A percentile compares a stretch with the other conserved stretches of the same genome.
Evolutionary conservation across 495 filamentous ascomycete species (phyloP).

Genomic region (Trichoderma erinaceum): DNA sequence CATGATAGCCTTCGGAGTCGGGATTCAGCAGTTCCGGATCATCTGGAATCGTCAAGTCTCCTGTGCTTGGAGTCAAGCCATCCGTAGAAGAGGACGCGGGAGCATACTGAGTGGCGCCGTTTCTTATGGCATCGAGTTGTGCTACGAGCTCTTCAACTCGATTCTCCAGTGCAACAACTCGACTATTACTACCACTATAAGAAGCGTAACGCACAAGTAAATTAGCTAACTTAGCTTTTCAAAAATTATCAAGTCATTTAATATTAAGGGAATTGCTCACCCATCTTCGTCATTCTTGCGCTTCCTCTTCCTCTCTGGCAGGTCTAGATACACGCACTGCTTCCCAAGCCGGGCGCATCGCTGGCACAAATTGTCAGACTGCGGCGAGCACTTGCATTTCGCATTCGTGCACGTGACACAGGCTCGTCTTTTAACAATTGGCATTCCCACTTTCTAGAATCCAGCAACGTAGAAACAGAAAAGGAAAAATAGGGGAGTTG

Average conservation of each 20-base stretch:
- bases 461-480: not conserved
- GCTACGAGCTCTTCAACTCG: conserved; percentile 5
- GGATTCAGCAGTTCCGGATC: not conserved
- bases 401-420: conserved; percentile 15
- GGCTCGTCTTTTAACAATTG: not conserved
- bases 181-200: not conserved
- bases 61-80: not conserved
- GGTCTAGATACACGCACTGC: conserved; percentile 14
- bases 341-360: conserved; percentile 12
- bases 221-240: not conserved
- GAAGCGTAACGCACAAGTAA: not conserved
- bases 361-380: conserved; percentile 11
- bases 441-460: not conserved
- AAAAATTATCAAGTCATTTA: not conserved
- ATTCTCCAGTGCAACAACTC: conserved; percentile 9
- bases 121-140: not conserved
- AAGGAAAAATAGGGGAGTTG: not conserved
- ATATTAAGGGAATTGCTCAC: not conserved
- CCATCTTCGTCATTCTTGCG: not conserved
- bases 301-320: conserved; percentile 2
- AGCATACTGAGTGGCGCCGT: not conserved
- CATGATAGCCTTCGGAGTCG: not conserved
- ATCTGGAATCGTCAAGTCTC: not conserved
- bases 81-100: not conserved
- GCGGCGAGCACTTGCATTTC: conserved; percentile 12